phyloP scores from a whole-genome alignment of 1,139 yeast genomes.

The Geotrichum klebahnii region DNA sequence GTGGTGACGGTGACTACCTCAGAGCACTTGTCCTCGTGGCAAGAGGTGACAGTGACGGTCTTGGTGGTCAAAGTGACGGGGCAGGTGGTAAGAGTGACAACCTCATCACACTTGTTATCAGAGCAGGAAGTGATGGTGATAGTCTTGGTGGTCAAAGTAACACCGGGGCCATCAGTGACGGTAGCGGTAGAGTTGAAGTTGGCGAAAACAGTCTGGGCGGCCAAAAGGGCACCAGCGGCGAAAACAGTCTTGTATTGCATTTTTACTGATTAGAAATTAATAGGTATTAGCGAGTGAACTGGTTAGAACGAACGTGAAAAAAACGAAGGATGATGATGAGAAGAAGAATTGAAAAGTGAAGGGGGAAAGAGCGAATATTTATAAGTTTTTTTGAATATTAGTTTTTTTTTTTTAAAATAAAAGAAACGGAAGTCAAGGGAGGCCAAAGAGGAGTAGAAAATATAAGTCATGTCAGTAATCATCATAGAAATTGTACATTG shows the following conservation, averaged over 20 bases:
- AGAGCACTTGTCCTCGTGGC: constrained; percentile 8
- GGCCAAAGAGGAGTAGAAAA: too few relatives aligned
- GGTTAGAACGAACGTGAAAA: too few relatives aligned
- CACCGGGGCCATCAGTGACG: constrained; percentile 3
- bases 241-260: constrained; percentile 13
- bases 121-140: constrained; percentile 20
- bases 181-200: constrained; percentile 6
- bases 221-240: constrained; percentile 8
- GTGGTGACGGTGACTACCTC: constrained; percentile 15
- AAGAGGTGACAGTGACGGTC: constrained; percentile 20
- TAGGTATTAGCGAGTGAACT: too few relatives aligned
- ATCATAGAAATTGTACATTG: too few relatives aligned
- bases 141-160: constrained; percentile 10
- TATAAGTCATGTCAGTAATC: too few relatives aligned
- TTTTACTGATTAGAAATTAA: neutral
- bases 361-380: too few relatives aligned
- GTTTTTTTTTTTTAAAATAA: too few relatives aligned
- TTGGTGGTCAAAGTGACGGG: constrained; percentile 8
- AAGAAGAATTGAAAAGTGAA: too few relatives aligned
- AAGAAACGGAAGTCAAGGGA: too few relatives aligned
- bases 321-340: too few relatives aligned
- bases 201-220: constrained; percentile 10
- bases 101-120: constrained; percentile 16
- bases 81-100: constrained; percentile 12
- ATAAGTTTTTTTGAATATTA: too few relatives aligned